Percentiles rank a stretch among this genome's conserved stretches.
These are phyloP conservation scores for Hericium erinaceus DNA, from an alignment of 768 basidiomycete genomes.

Conservation along the genomic window DNA sequence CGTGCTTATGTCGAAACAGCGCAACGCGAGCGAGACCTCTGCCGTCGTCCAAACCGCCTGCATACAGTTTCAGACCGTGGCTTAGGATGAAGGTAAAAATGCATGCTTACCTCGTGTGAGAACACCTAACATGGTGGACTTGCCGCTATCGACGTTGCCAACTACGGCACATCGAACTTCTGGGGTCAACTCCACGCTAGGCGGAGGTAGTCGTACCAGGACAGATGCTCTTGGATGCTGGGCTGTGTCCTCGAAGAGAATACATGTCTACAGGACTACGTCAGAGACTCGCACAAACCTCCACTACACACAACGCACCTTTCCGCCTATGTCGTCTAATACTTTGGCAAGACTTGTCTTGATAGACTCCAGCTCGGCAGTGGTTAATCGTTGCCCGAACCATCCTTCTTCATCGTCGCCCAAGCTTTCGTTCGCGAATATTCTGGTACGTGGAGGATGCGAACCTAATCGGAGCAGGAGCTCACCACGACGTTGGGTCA, in stretches of 20 bases:
- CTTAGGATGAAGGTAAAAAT: constrained; percentile 10
- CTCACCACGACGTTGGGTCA: constrained; percentile 65
- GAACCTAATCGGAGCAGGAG: constrained; percentile 66
- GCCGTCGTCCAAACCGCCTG: constrained; percentile 74
- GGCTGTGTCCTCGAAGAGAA: constrained; percentile 38
- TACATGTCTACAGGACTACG: constrained; percentile 35
- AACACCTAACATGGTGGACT: constrained; percentile 90
- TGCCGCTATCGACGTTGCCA: constrained; percentile 91
- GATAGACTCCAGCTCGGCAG: constrained; percentile 43
- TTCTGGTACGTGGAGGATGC: constrained; percentile 45
- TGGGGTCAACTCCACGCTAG: constrained; percentile 66
- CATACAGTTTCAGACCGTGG: constrained; percentile 7
- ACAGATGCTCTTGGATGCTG: constrained; percentile 48
- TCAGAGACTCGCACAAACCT: not conserved
- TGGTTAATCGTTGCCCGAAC: constrained; percentile 42
- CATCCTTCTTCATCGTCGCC: constrained; percentile 37
- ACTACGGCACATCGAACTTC: constrained; percentile 95
- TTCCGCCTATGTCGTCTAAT: constrained; percentile 74
- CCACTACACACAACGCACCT: constrained; percentile 32
- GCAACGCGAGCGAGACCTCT: constrained; percentile 76
- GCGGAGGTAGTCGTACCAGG: constrained; percentile 67
- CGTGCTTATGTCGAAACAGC: constrained; percentile 94
- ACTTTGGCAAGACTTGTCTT: constrained; percentile 32
- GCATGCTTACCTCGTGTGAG: constrained; percentile 70
- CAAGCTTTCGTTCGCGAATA: constrained; percentile 46